phyloP scores from a whole-genome alignment of 208 protist species.

The Acanthamoeba castellanii region DNA sequence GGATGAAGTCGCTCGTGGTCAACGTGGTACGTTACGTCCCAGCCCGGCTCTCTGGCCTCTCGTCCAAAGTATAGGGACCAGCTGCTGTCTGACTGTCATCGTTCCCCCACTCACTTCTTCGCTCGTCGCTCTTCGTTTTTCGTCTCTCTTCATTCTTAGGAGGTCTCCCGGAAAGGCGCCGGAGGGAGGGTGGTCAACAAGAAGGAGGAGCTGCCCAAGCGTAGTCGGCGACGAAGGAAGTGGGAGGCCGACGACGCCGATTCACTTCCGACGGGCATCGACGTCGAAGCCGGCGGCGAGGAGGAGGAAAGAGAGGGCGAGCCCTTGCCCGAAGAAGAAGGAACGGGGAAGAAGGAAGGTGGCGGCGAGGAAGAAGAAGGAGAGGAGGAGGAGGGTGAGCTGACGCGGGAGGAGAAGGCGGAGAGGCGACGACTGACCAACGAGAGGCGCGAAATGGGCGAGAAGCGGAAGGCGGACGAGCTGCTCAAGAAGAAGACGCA shows the following conservation, averaged over 20 bases:
- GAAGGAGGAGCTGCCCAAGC: conserved; percentile 27
- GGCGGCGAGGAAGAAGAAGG: neutral
- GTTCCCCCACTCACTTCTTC: neutral
- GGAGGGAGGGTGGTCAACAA: neutral
- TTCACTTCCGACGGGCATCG: neutral
- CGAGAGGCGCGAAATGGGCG: neutral
- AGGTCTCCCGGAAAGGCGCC: neutral
- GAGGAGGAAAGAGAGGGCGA: neutral
- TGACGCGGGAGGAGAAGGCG: neutral
- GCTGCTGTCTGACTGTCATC: neutral
- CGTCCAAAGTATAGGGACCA: neutral
- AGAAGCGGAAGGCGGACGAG: conserved; percentile 47
- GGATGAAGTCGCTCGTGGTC: conserved; percentile 51
- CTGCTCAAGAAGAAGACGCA: conserved; percentile 50
- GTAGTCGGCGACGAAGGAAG: neutral
- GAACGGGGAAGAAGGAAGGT: neutral
- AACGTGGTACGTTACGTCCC: neutral
- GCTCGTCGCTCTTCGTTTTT: neutral
- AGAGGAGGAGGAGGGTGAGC: neutral
- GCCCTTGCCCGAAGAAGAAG: neutral
- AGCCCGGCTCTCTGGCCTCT: neutral
- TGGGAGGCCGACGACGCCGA: conserved; percentile 18
- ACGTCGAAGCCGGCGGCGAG: neutral
- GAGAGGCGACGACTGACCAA: neutral
- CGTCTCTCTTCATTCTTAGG: neutral